Percentiles rank a stretch among this genome's conserved stretches.
Conservation (phyloP, 139 green algal genomes). For the Tetraselmis chui region DNA sequence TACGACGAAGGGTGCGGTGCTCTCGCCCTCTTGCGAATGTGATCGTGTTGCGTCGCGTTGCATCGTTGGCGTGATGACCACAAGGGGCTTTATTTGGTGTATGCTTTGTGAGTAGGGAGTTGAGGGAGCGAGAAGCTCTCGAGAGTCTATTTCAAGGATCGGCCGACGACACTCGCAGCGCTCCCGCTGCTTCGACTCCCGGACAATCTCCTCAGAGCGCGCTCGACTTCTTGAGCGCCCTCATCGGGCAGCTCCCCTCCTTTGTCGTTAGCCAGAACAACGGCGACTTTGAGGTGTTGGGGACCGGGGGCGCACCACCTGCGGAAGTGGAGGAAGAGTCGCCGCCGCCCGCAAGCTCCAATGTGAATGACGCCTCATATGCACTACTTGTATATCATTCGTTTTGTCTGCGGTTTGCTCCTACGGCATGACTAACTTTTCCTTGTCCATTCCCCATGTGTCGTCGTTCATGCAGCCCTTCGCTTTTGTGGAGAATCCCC, state of each 20-base stretch:
- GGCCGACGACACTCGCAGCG: background rate
- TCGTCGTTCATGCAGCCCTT: too few relatives aligned
- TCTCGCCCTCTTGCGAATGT: too few relatives aligned
- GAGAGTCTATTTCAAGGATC: background rate
- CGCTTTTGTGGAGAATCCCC: background rate
- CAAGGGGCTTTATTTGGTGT: background rate
- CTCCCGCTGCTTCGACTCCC: background rate
- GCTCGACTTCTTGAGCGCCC: background rate
- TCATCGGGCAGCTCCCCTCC: background rate
- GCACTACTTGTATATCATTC: background rate
- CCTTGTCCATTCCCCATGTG: background rate
- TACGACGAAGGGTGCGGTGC: too few relatives aligned
- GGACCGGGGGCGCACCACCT: background rate
- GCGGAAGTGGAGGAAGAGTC: background rate
- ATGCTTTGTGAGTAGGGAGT: background rate
- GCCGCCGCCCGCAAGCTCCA: background rate
- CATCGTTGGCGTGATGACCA: background rate
- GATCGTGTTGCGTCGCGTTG: too few relatives aligned
- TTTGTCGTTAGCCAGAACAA: background rate
- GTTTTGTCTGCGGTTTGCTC: background rate
- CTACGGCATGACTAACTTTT: background rate
- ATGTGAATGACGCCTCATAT: background rate
- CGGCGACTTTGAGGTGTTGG: background rate
- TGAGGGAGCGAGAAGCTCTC: too few relatives aligned
- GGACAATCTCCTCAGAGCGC: background rate